Base-by-base conservation (phyloP, 2,329 filamentous ascomycete species). In the Cylindrodendrum hubeiense region DNA sequence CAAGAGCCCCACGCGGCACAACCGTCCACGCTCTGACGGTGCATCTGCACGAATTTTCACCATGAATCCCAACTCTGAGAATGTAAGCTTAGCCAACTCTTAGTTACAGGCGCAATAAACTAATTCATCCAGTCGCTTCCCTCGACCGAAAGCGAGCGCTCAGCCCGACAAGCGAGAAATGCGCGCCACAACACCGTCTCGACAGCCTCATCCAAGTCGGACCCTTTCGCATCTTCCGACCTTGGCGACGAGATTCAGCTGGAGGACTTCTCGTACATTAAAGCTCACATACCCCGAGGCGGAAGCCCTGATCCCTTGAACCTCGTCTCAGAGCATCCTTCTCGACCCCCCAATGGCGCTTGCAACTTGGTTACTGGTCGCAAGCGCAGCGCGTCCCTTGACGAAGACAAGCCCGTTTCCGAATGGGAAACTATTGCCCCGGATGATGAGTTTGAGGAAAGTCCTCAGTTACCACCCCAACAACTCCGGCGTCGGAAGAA, bases 361-460 rank as follows among this genome's bases (percentile, higher is more conserved):
- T 34, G 26, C 2, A 52, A 13, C n/a, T 49, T 33, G 3, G 10
- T 51, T 3, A 13, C 46, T 41, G 46, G 21, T 7, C 28, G 44
- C 1, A 50, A 65, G 13, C 24, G 37, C 10, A 62, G 60, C 22
- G 58, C 51, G 5, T 52, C 60, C 1, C 57, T 55, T 2, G 65
- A 65, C 21, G 63, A 70, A 17, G 73, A 76, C 19, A 67, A 67
- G 37, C 63, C 67, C 5, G 54, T 55, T 51, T 78, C 77, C 3
- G 75, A 77, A 22, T 78, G 75, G 76, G 77, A 78, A 52, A 77
- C 76, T 0, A 65, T 77, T 15, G 72, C 68, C 24, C 65, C 61
- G 22, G 74, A 76, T 9, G 75, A 77, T 12, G 75, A 74, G 22
- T 65, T 60, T 24, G 52, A 68, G 28, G 58, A 52, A 3, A 43